Evolutionary conservation across 1,139 yeast species (phyloP).

Genomic region (Geotrichum candidum): DNA sequence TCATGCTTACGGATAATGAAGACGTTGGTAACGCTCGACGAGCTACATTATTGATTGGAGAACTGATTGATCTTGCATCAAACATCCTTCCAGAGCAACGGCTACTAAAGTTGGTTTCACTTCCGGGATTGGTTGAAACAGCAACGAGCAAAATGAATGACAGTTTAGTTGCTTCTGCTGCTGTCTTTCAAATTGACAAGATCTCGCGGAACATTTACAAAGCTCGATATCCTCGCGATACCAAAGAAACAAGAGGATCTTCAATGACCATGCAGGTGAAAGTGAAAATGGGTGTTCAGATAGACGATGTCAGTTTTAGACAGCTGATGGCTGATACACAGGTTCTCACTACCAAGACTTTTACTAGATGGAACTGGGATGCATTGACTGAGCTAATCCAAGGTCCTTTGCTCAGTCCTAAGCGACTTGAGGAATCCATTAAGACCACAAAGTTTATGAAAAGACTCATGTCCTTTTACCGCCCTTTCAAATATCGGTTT

Average conservation of each 20-base stretch:
- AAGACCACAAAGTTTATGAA: conserved; percentile 82
- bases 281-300: conserved; percentile 44
- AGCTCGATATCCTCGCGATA: conserved; percentile 7
- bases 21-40: conserved; percentile 49
- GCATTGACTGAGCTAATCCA: conserved; percentile 59
- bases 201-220: conserved; percentile 37
- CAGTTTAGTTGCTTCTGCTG: conserved; percentile 30
- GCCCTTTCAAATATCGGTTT: conserved; percentile 87
- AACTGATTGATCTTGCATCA: conserved; percentile 52
- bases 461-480: conserved; percentile 73
- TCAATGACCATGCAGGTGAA: conserved; percentile 37
- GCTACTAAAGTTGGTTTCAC: conserved; percentile 27
- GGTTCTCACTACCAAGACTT: conserved; percentile 73
- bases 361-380: conserved; percentile 84
- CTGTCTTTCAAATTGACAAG: conserved; percentile 44
- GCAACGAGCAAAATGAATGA: not conserved
- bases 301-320: conserved; percentile 70
- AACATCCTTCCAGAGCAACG: conserved; percentile 45
- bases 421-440: conserved; percentile 68
- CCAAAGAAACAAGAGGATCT: conserved; percentile 27
- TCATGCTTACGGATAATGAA: conserved; percentile 44
- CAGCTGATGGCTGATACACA: conserved; percentile 60
- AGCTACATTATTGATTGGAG: conserved; percentile 58
- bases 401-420: conserved; percentile 72
- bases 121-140: conserved; percentile 32